These are phyloP conservation scores for Aspergillus quadricinctus DNA, from an alignment of 2,329 filamentous ascomycete genomes.

Conservation along the genomic window DNA sequence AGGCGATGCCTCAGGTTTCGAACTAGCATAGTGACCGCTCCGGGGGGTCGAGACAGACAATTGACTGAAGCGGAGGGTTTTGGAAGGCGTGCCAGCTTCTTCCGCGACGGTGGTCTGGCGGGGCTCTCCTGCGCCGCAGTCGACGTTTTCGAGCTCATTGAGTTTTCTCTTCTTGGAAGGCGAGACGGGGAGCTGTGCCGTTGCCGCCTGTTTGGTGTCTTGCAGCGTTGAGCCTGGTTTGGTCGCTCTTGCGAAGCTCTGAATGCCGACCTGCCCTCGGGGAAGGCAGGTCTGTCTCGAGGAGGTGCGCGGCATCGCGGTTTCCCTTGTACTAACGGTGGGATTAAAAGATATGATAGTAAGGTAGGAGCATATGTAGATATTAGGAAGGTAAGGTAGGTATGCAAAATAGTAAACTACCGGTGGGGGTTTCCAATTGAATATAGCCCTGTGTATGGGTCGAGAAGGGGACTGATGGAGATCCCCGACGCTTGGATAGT, in stretches of 20 bases:
- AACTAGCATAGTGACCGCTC: conserved; percentile 23
- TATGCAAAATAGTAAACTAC: conserved; percentile 3
- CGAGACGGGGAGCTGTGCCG: conserved; percentile 24
- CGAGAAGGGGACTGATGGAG: conserved; percentile 3
- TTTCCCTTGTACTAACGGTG: conserved; percentile 10
- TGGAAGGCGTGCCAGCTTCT: conserved; percentile 27
- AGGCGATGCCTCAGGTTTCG: conserved; percentile 6
- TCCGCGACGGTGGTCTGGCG: conserved; percentile 2
- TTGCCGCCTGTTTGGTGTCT: conserved; percentile 28
- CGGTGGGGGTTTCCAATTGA: not conserved
- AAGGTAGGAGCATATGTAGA: conserved; percentile 8
- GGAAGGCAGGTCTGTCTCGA: conserved; percentile 28
- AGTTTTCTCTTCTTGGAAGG: conserved; percentile 41
- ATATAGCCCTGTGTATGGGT: conserved; percentile 5
- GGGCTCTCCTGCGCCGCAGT: conserved; percentile 14
- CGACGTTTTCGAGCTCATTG: conserved; percentile 31
- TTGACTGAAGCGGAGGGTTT: conserved; percentile 30
- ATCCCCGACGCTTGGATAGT: not conserved
- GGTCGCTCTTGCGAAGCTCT: conserved; percentile 42
- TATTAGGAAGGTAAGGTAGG: conserved; percentile 4
- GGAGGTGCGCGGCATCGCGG: conserved; percentile 31
- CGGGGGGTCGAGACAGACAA: conserved; percentile 31
- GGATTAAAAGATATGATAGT: conserved; percentile 12
- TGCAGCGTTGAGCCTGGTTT: conserved; percentile 32
- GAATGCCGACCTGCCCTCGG: conserved; percentile 38